These are phyloP conservation scores for Aspergillus texensis DNA, from an alignment of 2,329 filamentous ascomycete genomes.

Conservation along the genomic window DNA sequence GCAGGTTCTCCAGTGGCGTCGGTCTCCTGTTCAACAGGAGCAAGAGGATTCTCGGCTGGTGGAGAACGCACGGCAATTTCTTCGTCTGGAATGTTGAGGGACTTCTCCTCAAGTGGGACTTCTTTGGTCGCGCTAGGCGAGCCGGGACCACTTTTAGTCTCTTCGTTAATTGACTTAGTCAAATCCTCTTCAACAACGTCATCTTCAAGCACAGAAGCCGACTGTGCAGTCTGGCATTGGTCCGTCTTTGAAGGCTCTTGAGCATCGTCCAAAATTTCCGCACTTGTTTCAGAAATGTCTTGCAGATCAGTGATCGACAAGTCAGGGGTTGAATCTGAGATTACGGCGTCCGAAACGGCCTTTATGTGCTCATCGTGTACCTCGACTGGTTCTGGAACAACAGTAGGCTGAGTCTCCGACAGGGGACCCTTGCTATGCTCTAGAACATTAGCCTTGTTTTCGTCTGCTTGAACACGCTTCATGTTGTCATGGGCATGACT, in stretches of 20 bases:
- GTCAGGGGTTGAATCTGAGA: constrained; percentile 20
- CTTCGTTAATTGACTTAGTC: constrained; percentile 24
- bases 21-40: constrained; percentile 22
- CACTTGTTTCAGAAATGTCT: constrained; percentile 20
- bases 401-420: constrained; percentile 14
- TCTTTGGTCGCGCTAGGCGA: constrained; percentile 34
- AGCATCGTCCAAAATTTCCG: constrained; percentile 15
- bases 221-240: constrained; percentile 22
- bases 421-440: constrained; percentile 19
- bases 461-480: constrained; percentile 13
- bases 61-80: constrained; percentile 27
- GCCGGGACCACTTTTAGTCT: constrained; percentile 32
- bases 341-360: constrained; percentile 4
- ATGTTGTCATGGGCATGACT: constrained; percentile 25
- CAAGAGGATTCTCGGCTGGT: constrained; percentile 18
- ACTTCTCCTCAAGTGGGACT: constrained; percentile 31
- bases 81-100: constrained; percentile 26
- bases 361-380: constrained; percentile 7
- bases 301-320: constrained; percentile 21
- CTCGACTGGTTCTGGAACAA: constrained; percentile 7
- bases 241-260: constrained; percentile 16
- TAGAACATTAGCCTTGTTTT: constrained; percentile 11
- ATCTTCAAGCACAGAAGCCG: constrained; percentile 29
- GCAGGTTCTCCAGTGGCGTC: constrained; percentile 16
- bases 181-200: constrained; percentile 26